These are phyloP conservation scores for Talaromyces sp. DNA, from an alignment of 2,329 filamentous ascomycete genomes.

Conservation along the genomic window DNA sequence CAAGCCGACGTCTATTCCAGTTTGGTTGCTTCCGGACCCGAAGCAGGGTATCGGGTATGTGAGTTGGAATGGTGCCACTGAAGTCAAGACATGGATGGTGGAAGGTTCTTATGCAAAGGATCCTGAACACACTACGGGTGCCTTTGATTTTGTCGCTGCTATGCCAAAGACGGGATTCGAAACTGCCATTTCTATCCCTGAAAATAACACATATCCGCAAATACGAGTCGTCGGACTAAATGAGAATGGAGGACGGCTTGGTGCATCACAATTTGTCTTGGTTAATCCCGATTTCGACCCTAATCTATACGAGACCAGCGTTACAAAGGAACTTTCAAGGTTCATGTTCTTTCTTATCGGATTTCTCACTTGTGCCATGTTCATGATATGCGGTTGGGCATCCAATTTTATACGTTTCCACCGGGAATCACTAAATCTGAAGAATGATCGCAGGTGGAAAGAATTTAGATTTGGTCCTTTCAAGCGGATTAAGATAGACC, in stretches of 20 bases:
- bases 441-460: not conserved
- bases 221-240: not conserved
- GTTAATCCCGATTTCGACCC: not conserved
- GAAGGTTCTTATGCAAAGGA: conserved; percentile 20
- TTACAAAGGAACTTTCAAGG: not conserved
- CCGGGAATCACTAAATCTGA: not conserved
- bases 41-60: conserved; percentile 33
- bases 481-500: not conserved
- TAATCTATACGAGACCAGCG: not conserved
- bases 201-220: not conserved
- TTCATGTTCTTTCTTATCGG: not conserved
- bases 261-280: not conserved
- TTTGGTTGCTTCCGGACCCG: conserved; percentile 24
- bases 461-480: not conserved
- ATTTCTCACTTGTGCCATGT: not conserved
- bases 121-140: not conserved
- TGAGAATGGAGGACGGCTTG: not conserved
- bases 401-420: not conserved
- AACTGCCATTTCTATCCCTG: conserved; percentile 4
- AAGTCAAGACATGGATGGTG: conserved; percentile 34
- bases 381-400: not conserved
- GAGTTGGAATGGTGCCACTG: conserved; percentile 49
- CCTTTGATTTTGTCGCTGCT: not conserved
- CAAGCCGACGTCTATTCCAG: conserved; percentile 39
- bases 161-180: conserved; percentile 6